These are phyloP conservation scores for Lobulomyces angularis DNA, from an alignment of 192 early-diverging fungal genomes.

Conservation along the genomic window DNA sequence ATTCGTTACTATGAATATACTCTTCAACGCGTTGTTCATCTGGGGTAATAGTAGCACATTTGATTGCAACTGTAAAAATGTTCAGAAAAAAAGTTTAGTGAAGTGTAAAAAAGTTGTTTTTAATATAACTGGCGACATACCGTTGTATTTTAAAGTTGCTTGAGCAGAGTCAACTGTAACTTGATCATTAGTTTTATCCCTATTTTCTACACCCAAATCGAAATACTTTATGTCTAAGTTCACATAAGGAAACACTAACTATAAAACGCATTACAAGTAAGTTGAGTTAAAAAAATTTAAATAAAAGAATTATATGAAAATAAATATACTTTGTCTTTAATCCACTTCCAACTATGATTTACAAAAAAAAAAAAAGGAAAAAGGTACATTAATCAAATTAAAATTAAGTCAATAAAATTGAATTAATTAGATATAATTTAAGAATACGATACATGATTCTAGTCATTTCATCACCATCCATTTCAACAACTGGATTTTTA, in stretches of 20 bases:
- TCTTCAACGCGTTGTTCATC: slow-evolving; percentile 81
- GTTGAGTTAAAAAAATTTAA: neutral
- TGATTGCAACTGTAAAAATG: slow-evolving; percentile 53
- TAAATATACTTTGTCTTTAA: slow-evolving; percentile 64
- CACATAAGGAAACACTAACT: slow-evolving; percentile 76
- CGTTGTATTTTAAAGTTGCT: slow-evolving; percentile 94
- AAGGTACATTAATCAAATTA: neutral
- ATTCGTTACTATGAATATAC: neutral
- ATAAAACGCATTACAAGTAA: neutral
- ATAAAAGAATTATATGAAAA: neutral
- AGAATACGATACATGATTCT: slow-evolving; percentile 55
- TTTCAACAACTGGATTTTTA: slow-evolving; percentile 65
- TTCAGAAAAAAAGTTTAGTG: neutral
- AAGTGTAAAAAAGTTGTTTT: no score
- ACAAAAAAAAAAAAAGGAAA: neutral
- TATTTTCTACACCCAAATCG: slow-evolving; percentile 83
- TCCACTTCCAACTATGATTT: slow-evolving; percentile 58
- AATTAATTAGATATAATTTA: neutral
- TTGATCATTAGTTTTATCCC: slow-evolving; percentile 84
- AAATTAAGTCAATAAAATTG: neutral
- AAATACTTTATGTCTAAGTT: slow-evolving; percentile 93
- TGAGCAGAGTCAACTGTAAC: slow-evolving; percentile 92
- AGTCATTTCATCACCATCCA: slow-evolving; percentile 98
- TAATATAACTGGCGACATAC: slow-evolving; percentile 17
- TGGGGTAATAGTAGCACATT: slow-evolving; percentile 98